Conservation (phyloP, 129 eudicot species). For the Helianthus annuus region HanXRQr2.0-SUNRISE NC_035446.2:153978391-153978890, state of each 20-base stretch:
- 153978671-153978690: constrained; percentile 17
- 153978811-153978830: constrained; percentile 36
- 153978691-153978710: constrained; percentile 5
- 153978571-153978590: no score
- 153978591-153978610: no score
- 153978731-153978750: constrained; percentile 32
- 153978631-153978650: no score
- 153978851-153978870: constrained; percentile 30
- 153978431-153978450: neutral
- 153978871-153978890: constrained; percentile 25
- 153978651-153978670: neutral
- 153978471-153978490: no score
- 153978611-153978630: no score
- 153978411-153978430: constrained; percentile 17
- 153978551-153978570: no score
- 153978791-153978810: constrained; percentile 29
- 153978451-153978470: neutral
- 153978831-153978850: constrained; percentile 26
- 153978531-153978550: no score
- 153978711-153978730: constrained; percentile 22
- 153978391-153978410: neutral
- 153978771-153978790: constrained; percentile 16
- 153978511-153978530: no score
- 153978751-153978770: constrained; percentile 34
- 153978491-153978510: no score